Base-by-base conservation (phyloP, 2,329 filamentous ascomycete genomes). In the Colletotrichum sp. region DNA sequence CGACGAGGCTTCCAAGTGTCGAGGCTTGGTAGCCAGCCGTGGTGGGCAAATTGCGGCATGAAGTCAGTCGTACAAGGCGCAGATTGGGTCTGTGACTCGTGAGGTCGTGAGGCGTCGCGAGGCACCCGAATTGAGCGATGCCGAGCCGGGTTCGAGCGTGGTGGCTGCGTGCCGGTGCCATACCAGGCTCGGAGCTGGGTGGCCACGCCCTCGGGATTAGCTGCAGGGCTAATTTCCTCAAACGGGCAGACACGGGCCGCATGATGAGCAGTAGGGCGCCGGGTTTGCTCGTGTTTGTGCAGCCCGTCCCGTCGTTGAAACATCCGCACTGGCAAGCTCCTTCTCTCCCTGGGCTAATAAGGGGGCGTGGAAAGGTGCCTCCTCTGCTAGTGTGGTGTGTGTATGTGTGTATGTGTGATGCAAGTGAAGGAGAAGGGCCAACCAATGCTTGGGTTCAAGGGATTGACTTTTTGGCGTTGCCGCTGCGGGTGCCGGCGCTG, bases 141-240 rank as follows among this genome's bases (percentile, higher is more conserved):
- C 70, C 64, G 59, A 69, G 64, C 39, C 70, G 70, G 44, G 64
- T 69, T 73, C 64, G 70, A 65, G 73, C 36, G 62, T 68, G 39
- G 44, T 64, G 44, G 32, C 49, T 69, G 73, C 44, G 32, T 73
- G 73, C 70, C 66, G 75, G 71, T 66, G 71, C 71, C 49, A 66
- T 36, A 34, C 62, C 75, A 61, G 52, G 29, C 66, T 71, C 36
- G 66, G 65, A 57, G 59, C 32, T 75, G 71, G 44, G 55, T 52
- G 70, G 32, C 73, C 73, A 73, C 67, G 66, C 22, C 61, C 55
- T 71, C 66, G 75, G 75, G 61, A 71, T 52, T 62, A 67, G 75
- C 32, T 77, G 71, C 71, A 71, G 75, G 65, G 22, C 36, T 36
- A 77, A 75, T 75, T 63, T 77, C 75, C 75, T 68, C 61, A 67